These are phyloP conservation scores for Linderina pennispora DNA, from an alignment of 192 early-diverging fungal species.

Conservation along the genomic window DNA sequence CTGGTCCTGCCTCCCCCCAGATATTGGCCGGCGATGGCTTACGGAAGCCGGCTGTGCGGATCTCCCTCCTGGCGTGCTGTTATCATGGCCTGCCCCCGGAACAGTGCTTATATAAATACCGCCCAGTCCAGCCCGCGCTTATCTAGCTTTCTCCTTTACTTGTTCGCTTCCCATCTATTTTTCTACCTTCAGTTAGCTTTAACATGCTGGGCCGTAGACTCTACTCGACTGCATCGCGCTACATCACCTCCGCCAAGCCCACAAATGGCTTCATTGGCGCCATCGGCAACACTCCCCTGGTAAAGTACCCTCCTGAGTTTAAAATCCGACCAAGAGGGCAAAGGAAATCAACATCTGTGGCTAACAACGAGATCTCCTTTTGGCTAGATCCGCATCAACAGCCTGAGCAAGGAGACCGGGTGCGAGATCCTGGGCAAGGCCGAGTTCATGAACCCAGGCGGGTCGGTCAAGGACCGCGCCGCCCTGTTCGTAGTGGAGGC, in stretches of 20 bases:
- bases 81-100: background rate
- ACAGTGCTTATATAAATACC: no score
- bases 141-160: background rate
- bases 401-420: conserved; percentile 68
- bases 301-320: no score
- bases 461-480: conserved; percentile 95
- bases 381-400: conserved; percentile 67
- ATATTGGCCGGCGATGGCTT: no score
- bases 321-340: no score
- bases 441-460: conserved; percentile 97
- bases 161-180: background rate
- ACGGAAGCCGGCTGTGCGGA: no score
- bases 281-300: conserved; percentile 87
- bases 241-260: conserved; percentile 44
- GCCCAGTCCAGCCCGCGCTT: conserved; percentile 1
- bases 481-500: conserved; percentile 92
- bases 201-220: conserved; percentile 44
- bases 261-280: conserved; percentile 73
- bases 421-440: conserved; percentile 89
- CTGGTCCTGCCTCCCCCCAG: no score
- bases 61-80: no score
- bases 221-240: conserved; percentile 26
- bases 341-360: no score
- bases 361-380: no score
- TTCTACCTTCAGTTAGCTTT: no score